Conservation (phyloP, 2,329 filamentous ascomycete species). For the Neofusicoccum umdonicola region DNA sequence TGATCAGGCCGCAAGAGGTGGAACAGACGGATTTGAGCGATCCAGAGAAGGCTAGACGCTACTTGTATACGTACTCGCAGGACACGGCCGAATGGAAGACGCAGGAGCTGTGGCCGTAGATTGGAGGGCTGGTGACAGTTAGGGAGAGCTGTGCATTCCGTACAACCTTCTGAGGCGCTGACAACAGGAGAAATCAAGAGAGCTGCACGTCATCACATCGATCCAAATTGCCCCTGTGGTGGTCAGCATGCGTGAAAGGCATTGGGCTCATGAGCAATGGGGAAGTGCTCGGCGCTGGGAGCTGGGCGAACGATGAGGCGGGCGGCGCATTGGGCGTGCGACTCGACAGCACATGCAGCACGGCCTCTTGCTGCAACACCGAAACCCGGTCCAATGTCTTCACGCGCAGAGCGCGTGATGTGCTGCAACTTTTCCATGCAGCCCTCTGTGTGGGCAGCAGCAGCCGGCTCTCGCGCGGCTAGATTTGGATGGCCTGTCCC, state of each 20-base stretch:
- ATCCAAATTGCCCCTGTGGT: neutral
- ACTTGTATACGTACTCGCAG: slow-evolving; percentile 62
- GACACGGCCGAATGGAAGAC: slow-evolving; percentile 57
- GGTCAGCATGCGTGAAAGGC: neutral
- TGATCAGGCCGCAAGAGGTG: slow-evolving; percentile 77
- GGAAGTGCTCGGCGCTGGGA: neutral
- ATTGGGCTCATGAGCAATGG: neutral
- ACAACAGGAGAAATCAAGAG: neutral
- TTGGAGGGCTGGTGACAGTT: neutral
- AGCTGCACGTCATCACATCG: slow-evolving; percentile 13
- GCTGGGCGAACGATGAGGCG: neutral
- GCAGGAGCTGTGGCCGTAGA: slow-evolving; percentile 41
- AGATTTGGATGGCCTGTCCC: neutral
- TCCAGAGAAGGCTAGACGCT: slow-evolving; percentile 61
- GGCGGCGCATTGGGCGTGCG: neutral
- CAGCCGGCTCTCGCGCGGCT: neutral
- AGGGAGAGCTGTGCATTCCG: slow-evolving; percentile 13
- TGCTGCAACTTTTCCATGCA: neutral
- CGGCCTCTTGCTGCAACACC: neutral
- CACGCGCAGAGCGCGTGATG: slow-evolving; percentile 5
- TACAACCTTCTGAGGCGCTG: slow-evolving; percentile 14
- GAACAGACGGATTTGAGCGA: slow-evolving; percentile 72
- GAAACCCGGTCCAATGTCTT: slow-evolving; percentile 8
- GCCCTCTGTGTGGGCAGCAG: neutral
- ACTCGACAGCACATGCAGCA: neutral